phyloP scores from a whole-genome alignment of 148 eudicot genomes.

The Gaultheria prostrata region DNA sequence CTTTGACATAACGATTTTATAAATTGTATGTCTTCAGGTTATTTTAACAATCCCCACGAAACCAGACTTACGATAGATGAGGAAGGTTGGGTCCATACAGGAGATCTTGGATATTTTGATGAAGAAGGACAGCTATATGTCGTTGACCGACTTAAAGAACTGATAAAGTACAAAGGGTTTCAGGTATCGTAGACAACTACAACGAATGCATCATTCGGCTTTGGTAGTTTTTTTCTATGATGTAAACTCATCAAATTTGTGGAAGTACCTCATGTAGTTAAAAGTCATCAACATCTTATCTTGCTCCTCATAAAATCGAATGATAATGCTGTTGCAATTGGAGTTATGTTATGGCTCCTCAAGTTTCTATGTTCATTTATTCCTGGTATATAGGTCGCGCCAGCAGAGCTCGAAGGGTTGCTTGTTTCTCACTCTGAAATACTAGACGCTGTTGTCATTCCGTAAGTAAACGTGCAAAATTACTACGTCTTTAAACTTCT shows the following conservation, averaged over 20 bases:
- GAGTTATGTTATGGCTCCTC: not conserved
- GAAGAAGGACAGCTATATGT: conserved; percentile 72
- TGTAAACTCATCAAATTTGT: not conserved
- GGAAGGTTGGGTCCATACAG: conserved; percentile 77
- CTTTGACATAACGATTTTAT: not conserved
- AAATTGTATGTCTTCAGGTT: conserved; percentile 41
- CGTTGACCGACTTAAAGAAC: conserved; percentile 78
- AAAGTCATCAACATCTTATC: not conserved
- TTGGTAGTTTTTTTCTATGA: not conserved
- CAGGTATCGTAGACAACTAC: conserved; percentile 37
- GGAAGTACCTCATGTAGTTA: not conserved
- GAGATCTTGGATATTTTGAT: conserved; percentile 85
- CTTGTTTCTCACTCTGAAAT: conserved; percentile 75
- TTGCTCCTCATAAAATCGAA: not conserved
- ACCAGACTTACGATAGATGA: conserved; percentile 62
- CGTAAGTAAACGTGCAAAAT: conserved; percentile 46
- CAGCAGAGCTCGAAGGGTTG: conserved; percentile 86
- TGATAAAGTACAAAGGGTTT: conserved; percentile 82
- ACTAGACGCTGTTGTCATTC: conserved; percentile 73
- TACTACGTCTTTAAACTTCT: not conserved
- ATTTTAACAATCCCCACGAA: conserved; percentile 62
- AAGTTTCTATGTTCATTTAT: not conserved
- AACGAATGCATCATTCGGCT: not conserved
- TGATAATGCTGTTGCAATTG: not conserved
- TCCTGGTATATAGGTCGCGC: conserved; percentile 62